Evolutionary conservation across 106 monocot species (phyloP).

Genomic region (Vanilla planifolia): DNA sequence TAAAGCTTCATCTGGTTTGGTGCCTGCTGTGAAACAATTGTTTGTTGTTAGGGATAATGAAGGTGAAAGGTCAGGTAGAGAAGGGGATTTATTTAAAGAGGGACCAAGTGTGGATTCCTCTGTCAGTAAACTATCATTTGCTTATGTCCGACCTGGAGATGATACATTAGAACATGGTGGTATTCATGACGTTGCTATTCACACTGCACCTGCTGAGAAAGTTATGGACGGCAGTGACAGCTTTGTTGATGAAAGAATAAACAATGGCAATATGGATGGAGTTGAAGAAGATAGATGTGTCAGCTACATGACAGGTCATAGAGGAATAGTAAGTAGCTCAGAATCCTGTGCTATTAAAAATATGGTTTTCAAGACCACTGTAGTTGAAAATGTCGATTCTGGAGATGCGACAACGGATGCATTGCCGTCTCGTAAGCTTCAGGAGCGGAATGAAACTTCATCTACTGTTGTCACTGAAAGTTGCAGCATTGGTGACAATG

Average conservation of each 20-base stretch:
- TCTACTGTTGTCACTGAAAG: not conserved
- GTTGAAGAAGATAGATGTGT: too few species aligned
- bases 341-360: too few species aligned
- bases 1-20: not conserved
- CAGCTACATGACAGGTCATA: too few species aligned
- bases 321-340: too few species aligned
- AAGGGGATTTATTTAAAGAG: not conserved
- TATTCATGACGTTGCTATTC: not conserved
- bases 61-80: too few species aligned
- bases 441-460: not conserved
- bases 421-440: too few species aligned
- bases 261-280: not conserved
- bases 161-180: not conserved
- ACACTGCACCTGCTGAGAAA: too few species aligned
- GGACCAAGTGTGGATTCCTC: not conserved
- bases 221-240: not conserved
- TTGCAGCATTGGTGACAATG: not conserved
- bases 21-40: conserved; percentile 1
- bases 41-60: not conserved
- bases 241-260: not conserved
- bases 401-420: not conserved
- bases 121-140: too few species aligned
- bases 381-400: not conserved
- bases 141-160: too few species aligned
- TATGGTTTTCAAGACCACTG: not conserved